Evolutionary conservation across 106 monocot genomes (phyloP), one percentile per base, ranked within the genome.

Genomic region (Gastrodia elata): DNA sequence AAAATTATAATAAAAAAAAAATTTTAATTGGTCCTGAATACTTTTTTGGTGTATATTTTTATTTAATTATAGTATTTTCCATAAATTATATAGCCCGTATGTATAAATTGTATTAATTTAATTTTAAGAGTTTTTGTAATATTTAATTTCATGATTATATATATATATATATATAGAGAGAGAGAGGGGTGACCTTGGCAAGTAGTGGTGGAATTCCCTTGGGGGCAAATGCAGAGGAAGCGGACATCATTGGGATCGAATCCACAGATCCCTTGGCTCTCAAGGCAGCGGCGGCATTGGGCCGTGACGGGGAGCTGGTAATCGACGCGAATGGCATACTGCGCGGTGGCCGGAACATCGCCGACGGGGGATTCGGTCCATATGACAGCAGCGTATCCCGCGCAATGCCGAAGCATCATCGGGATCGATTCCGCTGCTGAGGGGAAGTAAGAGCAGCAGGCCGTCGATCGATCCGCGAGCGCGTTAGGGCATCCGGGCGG

Each of bases 141-240:
- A 8, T 55, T 16, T 7, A n/a, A 55, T 55, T 3, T 3, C 55
- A 20, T 16, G 6, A 5, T 27, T 30, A 32, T 32, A 6, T 27
- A 15, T 32, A n/a, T n/a, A n/a, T n/a, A n/a, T n/a, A n/a, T n/a
- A n/a, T n/a, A n/a, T n/a, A n/a, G n/a, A n/a, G n/a, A n/a, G n/a
- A n/a, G n/a, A n/a, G n/a, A n/a, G n/a, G n/a, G n/a, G n/a, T 67
- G 20, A 91, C 87, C 89, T 79, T 83, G 44, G 43, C 94, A 95
- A 52, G 71, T 75, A 6, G 85, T 81, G 1, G 91, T 95, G 35
- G 67, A 76, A 71, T 92, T 89, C 0, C 83, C 83, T 49, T 77
- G 81, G 3, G 68, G 25, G 40, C 94, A 95, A 20, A 95, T 80
- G 38, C 94, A 95, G 40, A 83, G 41, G 46, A 92, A 91, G 1